Base-by-base conservation (phyloP, 352 stramenopile species). In the Hyaloperonospora arabidopsidis region DNA sequence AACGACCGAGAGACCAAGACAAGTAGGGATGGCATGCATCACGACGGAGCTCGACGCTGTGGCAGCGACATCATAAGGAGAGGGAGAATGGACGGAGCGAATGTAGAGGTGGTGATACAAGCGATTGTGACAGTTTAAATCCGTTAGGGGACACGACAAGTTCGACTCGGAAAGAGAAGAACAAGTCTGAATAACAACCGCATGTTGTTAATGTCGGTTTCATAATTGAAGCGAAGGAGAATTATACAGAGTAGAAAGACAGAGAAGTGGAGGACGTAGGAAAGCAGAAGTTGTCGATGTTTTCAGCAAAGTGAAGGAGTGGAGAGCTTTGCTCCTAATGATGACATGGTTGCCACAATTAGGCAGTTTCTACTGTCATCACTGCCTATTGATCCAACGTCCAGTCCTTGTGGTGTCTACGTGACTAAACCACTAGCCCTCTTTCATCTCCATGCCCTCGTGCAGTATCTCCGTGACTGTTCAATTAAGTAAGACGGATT, bases 391-490 rank as follows among this genome's bases (percentile, higher is more conserved):
- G 62, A 75, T 25, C 52, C 43, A 21, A 61, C 49, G 2, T 56
- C 53, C 17, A 64, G 61, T 13, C 47, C 50, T 1, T 65, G 68
- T 17, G 63, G 68, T 19, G 64, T 61, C 3, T 73, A 85, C 36
- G 64, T 88, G 41, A 90, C 69, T 17, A 72, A 83, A 34, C 72
- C 75, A 15, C 59, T 84, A 15, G 70, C 77, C 2, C 79, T 77
- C 0, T 89, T 91, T 45, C 80, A 72, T 29, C 74, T 76, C 6
- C 67, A 76, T 41, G 73, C 78, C 5, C 40, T 89, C 14, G 66
- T 86, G 44, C 54, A 76, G 35, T 63, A 87, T 45, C 49, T 86
- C 12, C 49, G 69, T 32, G 72, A 72, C n/a, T n/a, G n/a, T n/a
- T n/a, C n/a, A n/a, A n/a, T n/a, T n/a, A n/a, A n/a, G n/a, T n/a